These are phyloP conservation scores for Papiliotrema terrestris DNA, from an alignment of 1,284 basidiomycete genomes.

Conservation along the genomic window DNA sequence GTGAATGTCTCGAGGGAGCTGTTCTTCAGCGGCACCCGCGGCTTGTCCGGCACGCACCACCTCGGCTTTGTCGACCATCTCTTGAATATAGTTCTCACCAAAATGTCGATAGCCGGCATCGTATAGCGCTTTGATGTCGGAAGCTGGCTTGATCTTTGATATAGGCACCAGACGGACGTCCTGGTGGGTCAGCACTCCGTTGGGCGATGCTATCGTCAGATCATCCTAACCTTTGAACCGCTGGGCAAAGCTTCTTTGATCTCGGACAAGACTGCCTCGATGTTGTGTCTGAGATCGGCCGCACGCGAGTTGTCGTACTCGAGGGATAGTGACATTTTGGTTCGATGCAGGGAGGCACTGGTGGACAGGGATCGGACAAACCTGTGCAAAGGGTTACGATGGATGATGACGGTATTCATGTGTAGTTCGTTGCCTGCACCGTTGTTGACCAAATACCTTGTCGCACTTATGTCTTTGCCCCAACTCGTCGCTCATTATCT, in stretches of 20 bases:
- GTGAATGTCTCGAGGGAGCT: slow-evolving; percentile 77
- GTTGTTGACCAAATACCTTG: too few relatives aligned
- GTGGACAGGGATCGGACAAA: too few relatives aligned
- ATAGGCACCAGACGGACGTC: slow-evolving; percentile 72
- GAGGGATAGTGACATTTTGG: slow-evolving; percentile 14
- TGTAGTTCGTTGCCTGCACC: too few relatives aligned
- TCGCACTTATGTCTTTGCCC: neutral
- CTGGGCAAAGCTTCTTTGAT: slow-evolving; percentile 30
- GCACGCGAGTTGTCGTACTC: slow-evolving; percentile 42
- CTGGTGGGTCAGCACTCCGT: neutral
- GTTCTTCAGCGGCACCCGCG: neutral
- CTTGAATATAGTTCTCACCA: slow-evolving; percentile 97
- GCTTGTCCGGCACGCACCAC: slow-evolving; percentile 54
- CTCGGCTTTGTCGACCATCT: slow-evolving; percentile 82
- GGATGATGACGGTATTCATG: too few relatives aligned
- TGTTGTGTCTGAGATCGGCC: slow-evolving; percentile 47
- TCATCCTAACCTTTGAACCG: neutral
- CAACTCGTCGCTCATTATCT: slow-evolving; percentile 44
- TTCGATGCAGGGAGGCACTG: neutral
- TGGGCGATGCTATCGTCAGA: neutral
- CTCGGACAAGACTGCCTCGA: slow-evolving; percentile 44
- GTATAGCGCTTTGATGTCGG: slow-evolving; percentile 79
- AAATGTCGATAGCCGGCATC: slow-evolving; percentile 81
- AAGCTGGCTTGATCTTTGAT: slow-evolving; percentile 88
- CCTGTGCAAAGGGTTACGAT: too few relatives aligned